Evolutionary conservation across 2,329 filamentous ascomycete genomes (phyloP).

Genomic region (Ascochyta koolunga): DNA sequence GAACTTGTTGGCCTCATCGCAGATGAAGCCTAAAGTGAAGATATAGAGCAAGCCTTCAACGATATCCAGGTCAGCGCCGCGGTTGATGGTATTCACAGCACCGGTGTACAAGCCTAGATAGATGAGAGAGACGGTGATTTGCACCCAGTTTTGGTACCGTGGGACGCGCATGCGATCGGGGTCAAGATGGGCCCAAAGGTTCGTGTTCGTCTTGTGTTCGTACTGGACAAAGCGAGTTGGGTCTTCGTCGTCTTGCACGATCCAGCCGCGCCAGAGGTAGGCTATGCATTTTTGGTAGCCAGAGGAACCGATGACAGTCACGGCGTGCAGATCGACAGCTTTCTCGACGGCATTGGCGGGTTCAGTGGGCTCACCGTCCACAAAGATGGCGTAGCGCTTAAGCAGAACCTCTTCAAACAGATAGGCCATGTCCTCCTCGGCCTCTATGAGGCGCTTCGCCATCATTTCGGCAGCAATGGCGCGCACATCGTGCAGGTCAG

Average conservation of each 20-base stretch:
- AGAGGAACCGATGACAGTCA: slow-evolving; percentile 85
- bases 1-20: slow-evolving; percentile 84
- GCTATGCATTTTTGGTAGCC: slow-evolving; percentile 96
- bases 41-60: slow-evolving; percentile 85
- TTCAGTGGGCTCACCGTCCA: slow-evolving; percentile 72
- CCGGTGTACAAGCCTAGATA: slow-evolving; percentile 86
- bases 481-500: slow-evolving; percentile 78
- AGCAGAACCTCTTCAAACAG: slow-evolving; percentile 82
- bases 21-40: slow-evolving; percentile 90
- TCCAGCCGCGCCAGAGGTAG: slow-evolving; percentile 93
- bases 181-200: slow-evolving; percentile 82
- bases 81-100: slow-evolving; percentile 94
- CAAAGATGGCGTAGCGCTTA: slow-evolving; percentile 83
- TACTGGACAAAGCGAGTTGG: slow-evolving; percentile 90
- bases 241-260: slow-evolving; percentile 93
- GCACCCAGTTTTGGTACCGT: slow-evolving; percentile 87
- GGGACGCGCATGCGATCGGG: slow-evolving; percentile 94
- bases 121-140: slow-evolving; percentile 81
- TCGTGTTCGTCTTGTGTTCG: slow-evolving; percentile 76
- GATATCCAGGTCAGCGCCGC: slow-evolving; percentile 78
- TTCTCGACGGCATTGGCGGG: slow-evolving; percentile 91
- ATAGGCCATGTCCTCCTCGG: slow-evolving; percentile 77
- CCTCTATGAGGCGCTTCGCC: slow-evolving; percentile 88
- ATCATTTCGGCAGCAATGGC: slow-evolving; percentile 88
- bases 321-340: slow-evolving; percentile 88